Evolutionary conservation across 371 early-diverging fungal genomes (phyloP).

Genomic region (Sanchytrium tribonematis): DNA sequence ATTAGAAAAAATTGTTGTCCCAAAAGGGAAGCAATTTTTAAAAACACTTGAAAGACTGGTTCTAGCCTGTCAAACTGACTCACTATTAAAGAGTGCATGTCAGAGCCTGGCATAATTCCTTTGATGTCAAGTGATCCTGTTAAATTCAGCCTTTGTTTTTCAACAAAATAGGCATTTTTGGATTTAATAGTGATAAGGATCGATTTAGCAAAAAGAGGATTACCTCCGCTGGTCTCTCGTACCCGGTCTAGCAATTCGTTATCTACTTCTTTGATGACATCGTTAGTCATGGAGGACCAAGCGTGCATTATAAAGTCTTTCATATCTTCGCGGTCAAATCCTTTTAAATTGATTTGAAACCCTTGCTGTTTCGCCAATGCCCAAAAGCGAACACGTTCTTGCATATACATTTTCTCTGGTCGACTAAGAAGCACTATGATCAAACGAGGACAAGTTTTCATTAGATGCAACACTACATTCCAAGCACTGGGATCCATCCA

Average conservation of each 20-base stretch:
- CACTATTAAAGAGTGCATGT: constrained; percentile 16
- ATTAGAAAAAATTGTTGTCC: constrained; percentile 18
- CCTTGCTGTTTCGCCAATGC: too few species aligned
- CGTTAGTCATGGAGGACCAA: constrained; percentile 8
- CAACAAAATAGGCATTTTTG: constrained; percentile 5
- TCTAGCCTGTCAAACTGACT: constrained; percentile 23
- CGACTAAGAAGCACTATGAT: constrained; percentile 12
- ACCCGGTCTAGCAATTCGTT: constrained; percentile 11
- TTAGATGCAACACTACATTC: constrained; percentile 14
- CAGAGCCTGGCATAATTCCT: constrained; percentile 12
- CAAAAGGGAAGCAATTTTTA: constrained; percentile 20
- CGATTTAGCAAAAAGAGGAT: constrained; percentile 17
- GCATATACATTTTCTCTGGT: constrained; percentile 11
- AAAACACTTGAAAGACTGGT: constrained; percentile 17
- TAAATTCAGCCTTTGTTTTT: not conserved
- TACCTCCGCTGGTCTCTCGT: constrained; percentile 16
- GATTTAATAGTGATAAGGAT: constrained; percentile 16
- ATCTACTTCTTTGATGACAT: constrained; percentile 7
- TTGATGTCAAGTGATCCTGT: constrained; percentile 14
- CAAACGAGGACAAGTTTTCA: constrained; percentile 9
- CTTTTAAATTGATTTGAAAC: too few species aligned
- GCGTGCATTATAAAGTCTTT: constrained; percentile 10
- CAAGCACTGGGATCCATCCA: constrained; percentile 18
- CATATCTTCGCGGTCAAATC: constrained; percentile 14
- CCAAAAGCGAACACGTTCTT: constrained; percentile 12